These are phyloP conservation scores for Clarireedia sp. DNA, from an alignment of 2,329 filamentous ascomycete genomes.

Conservation along the genomic window DNA sequence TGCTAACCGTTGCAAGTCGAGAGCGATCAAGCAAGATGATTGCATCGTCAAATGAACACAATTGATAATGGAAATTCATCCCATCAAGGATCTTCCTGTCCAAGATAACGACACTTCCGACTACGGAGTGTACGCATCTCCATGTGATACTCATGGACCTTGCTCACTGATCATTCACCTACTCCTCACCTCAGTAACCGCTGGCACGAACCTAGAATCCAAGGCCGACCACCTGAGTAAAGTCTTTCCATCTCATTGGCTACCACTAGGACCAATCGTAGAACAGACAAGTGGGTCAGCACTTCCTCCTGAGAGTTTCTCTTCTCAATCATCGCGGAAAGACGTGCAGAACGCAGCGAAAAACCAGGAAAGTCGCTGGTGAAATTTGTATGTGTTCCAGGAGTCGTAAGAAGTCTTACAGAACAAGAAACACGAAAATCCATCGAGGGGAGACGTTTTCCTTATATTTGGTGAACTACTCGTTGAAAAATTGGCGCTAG, in stretches of 20 bases:
- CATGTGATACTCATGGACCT: not conserved
- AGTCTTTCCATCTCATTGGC: not conserved
- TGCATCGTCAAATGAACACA: not conserved
- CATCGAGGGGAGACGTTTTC: not conserved
- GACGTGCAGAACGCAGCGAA: not conserved
- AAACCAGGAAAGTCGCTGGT: conserved; percentile 1
- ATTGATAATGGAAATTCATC: conserved; percentile 1
- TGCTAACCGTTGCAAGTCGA: not conserved
- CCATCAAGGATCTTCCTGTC: not conserved
- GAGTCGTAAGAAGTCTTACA: not conserved
- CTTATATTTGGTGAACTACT: conserved; percentile 4
- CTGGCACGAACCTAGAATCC: not conserved
- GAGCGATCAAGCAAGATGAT: not conserved
- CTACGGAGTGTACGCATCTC: conserved; percentile 1
- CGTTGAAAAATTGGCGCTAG: not conserved
- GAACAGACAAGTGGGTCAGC: not conserved
- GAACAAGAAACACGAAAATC: not conserved
- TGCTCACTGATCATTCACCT: not conserved
- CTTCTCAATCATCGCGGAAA: not conserved
- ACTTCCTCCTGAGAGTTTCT: not conserved
- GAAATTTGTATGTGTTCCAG: not conserved
- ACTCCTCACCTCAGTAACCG: not conserved
- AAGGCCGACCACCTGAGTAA: not conserved
- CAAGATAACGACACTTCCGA: not conserved
- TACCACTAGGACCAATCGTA: conserved; percentile 2